These are phyloP conservation scores for Saturnispora saitoi DNA, from an alignment of 805 yeast species.

Conservation along the genomic window DNA sequence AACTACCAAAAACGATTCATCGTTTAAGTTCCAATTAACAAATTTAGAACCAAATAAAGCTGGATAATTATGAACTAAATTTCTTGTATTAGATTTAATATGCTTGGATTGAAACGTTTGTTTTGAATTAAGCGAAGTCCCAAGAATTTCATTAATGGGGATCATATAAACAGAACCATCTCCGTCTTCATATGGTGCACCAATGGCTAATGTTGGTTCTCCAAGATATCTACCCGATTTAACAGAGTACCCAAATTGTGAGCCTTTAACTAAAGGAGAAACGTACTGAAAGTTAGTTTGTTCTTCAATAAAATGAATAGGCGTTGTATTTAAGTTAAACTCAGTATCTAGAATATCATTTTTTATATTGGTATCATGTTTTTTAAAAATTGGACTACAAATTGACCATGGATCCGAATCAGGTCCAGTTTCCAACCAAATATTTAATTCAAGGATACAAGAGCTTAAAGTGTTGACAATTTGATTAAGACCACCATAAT, in stretches of 20 bases:
- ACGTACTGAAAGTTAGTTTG: neutral
- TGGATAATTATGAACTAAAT: constrained; percentile 19
- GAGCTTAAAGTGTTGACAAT: constrained; percentile 31
- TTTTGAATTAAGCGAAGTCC: neutral
- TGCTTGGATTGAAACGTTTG: neutral
- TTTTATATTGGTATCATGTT: constrained; percentile 2
- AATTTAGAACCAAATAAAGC: constrained; percentile 37
- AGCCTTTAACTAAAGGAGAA: constrained; percentile 20
- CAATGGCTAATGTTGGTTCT: constrained; percentile 36
- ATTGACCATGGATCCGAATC: constrained; percentile 26
- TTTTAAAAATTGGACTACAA: constrained; percentile 23
- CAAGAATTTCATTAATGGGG: constrained; percentile 29
- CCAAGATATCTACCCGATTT: constrained; percentile 35
- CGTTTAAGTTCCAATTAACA: constrained; percentile 23
- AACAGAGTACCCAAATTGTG: constrained; percentile 41
- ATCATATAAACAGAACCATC: constrained; percentile 39
- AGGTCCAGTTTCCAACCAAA: constrained; percentile 33
- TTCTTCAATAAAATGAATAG: neutral
- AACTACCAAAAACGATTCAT: constrained; percentile 33
- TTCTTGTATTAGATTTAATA: constrained; percentile 1
- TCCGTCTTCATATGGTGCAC: constrained; percentile 40
- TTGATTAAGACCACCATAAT: constrained; percentile 46
- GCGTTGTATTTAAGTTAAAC: neutral
- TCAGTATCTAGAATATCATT: neutral
- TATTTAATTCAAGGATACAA: constrained; percentile 32